phyloP scores from a whole-genome alignment of 2,329 filamentous ascomycete species.

The Microcera coccophila region DNA sequence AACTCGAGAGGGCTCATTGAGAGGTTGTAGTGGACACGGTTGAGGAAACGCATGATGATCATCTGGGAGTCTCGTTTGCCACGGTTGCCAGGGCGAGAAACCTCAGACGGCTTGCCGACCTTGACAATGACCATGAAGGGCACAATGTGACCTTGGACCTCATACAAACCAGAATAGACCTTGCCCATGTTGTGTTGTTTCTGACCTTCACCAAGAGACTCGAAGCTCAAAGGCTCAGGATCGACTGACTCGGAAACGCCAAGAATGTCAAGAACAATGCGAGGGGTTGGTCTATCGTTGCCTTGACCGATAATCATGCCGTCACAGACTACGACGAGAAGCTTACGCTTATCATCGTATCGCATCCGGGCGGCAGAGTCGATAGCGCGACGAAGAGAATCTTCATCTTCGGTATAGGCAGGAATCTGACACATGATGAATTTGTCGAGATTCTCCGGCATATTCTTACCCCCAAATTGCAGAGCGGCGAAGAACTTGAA shows the following conservation, averaged over 20 bases:
- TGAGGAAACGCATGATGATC: slow-evolving; percentile 97
- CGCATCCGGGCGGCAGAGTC: slow-evolving; percentile 93
- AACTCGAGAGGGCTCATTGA: slow-evolving; percentile 95
- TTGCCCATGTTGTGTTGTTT: slow-evolving; percentile 99
- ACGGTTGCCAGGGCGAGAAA: slow-evolving; percentile 90
- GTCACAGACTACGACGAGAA: slow-evolving; percentile 88
- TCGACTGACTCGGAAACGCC: slow-evolving; percentile 92
- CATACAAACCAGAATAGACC: slow-evolving; percentile 94
- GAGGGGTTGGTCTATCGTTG: slow-evolving; percentile 91
- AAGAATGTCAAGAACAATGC: slow-evolving; percentile 94
- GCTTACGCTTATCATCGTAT: slow-evolving; percentile 97
- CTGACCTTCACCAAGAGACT: slow-evolving; percentile 89
- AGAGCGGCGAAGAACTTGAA: slow-evolving; percentile 98
- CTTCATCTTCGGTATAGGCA: slow-evolving; percentile 97
- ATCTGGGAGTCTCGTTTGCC: slow-evolving; percentile 99
- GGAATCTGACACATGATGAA: slow-evolving; percentile 98
- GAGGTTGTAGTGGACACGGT: slow-evolving; percentile 96
- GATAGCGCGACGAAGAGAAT: slow-evolving; percentile 92
- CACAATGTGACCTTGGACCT: slow-evolving; percentile 96
- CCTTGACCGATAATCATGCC: slow-evolving; percentile 99
- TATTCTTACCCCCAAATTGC: slow-evolving; percentile 86
- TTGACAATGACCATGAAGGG: slow-evolving; percentile 97
- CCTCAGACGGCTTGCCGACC: slow-evolving; percentile 95
- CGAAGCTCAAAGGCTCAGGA: slow-evolving; percentile 93
- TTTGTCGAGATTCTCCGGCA: slow-evolving; percentile 95